These are phyloP conservation scores for Flaveria trinervia DNA, from an alignment of 129 eudicot genomes.

Conservation along the genomic window DNA sequence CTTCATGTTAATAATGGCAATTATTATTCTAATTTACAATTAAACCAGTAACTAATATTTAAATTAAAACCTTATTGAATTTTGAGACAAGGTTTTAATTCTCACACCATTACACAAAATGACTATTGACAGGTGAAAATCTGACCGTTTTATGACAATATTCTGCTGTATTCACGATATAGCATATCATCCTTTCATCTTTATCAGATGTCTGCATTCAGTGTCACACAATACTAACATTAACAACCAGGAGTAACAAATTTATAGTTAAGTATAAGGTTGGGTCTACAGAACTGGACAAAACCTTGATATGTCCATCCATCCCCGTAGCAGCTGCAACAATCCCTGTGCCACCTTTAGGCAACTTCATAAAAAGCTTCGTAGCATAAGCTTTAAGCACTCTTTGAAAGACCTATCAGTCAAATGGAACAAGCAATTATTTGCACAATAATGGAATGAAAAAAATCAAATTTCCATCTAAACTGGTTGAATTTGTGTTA, in stretches of 20 bases:
- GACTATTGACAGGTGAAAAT: conserved; percentile 19
- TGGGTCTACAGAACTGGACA: conserved; percentile 2
- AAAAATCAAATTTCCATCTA: not conserved
- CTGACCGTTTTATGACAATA: conserved; percentile 95
- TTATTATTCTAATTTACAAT: not conserved
- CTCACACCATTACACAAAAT: conserved; percentile 5
- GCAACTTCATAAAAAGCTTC: conserved; percentile 76
- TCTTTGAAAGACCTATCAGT: conserved; percentile 75
- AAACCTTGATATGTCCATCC: conserved; percentile 96
- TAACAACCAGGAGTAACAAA: conserved; percentile 1
- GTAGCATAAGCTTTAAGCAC: conserved; percentile 91
- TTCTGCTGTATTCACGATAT: conserved; percentile 96
- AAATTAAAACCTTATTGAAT: conserved; percentile 2
- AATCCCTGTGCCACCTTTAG: conserved; percentile 94
- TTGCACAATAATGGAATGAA: not conserved
- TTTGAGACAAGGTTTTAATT: not conserved
- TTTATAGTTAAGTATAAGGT: not conserved
- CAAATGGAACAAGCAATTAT: conserved; percentile 17
- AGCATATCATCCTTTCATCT: conserved; percentile 89
- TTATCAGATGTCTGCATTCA: conserved; percentile 86
- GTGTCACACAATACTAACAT: conserved; percentile 18
- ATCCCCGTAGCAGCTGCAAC: conserved; percentile 99
- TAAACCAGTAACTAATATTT: not conserved
- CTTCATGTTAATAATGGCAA: not conserved
- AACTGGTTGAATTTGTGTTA: not conserved